Evolutionary conservation across 306 rosid genomes (phyloP).

Genomic region (Trifolium fragiferum): DNA sequence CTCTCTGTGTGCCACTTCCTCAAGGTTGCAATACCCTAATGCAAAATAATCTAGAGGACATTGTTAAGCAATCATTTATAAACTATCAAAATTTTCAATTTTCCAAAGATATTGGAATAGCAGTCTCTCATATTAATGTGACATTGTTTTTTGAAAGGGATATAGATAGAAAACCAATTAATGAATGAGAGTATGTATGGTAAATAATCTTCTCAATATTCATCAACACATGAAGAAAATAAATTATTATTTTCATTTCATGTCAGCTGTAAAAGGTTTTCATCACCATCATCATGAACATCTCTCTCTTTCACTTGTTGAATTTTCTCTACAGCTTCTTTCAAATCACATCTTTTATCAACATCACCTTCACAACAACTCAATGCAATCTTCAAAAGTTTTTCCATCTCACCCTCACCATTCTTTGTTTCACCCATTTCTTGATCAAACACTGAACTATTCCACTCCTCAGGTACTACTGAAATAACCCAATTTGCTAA

Average conservation of each 20-base stretch:
- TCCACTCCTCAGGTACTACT: constrained; percentile 63
- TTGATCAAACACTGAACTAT: constrained; percentile 60
- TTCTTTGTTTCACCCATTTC: constrained; percentile 52
- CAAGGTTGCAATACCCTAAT: neutral
- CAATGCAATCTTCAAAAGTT: constrained; percentile 73
- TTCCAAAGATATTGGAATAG: neutral
- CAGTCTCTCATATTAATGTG: constrained; percentile 1
- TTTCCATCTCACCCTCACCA: constrained; percentile 60
- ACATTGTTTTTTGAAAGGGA: constrained; percentile 21
- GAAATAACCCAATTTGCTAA: constrained; percentile 64
- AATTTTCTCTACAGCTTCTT: constrained; percentile 68
- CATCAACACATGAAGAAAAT: neutral
- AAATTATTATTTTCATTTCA: constrained; percentile 17
- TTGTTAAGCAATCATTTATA: neutral
- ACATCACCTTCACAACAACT: constrained; percentile 70
- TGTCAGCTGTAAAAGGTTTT: constrained; percentile 15
- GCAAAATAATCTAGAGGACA: neutral
- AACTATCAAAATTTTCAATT: neutral
- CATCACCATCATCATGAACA: neutral
- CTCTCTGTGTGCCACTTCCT: neutral
- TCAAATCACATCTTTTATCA: constrained; percentile 72
- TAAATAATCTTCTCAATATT: constrained; percentile 4
- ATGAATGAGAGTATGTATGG: neutral
- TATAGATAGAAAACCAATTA: constrained; percentile 8
- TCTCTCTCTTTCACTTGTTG: constrained; percentile 64